Conservation (phyloP, 352 stramenopile genomes). For the Pseudoperonospora humuli region DNA sequence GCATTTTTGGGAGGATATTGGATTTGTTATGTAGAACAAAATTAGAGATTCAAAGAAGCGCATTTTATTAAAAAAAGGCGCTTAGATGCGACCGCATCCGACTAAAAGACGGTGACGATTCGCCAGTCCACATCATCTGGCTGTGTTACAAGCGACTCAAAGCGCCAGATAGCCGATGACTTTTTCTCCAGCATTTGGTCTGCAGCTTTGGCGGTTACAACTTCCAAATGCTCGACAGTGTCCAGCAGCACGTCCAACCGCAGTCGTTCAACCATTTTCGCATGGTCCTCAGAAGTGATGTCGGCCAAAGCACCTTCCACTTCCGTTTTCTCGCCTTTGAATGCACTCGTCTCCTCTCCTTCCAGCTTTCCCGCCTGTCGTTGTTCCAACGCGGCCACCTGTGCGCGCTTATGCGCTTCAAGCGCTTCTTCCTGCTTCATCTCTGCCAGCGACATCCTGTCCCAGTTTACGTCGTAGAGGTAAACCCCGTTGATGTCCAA, state of each 20-base stretch:
- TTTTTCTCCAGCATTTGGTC: slow-evolving; percentile 30
- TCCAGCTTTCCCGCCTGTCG: slow-evolving; percentile 10
- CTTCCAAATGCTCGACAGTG: slow-evolving; percentile 33
- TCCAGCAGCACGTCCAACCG: slow-evolving; percentile 33
- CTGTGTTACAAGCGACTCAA: slow-evolving; percentile 43
- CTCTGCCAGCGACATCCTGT: slow-evolving; percentile 36
- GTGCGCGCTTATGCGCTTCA: slow-evolving; percentile 26
- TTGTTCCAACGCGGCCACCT: slow-evolving; percentile 28
- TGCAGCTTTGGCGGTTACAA: slow-evolving; percentile 18
- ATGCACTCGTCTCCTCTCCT: not conserved
- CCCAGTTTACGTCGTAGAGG: slow-evolving; percentile 37
- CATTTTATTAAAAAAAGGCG: not conserved
- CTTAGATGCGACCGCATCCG: not conserved
- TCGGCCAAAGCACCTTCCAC: slow-evolving; percentile 7
- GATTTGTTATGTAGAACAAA: not conserved
- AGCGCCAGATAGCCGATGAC: slow-evolving; percentile 25
- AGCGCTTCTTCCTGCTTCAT: slow-evolving; percentile 36
- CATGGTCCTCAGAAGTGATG: slow-evolving; percentile 14
- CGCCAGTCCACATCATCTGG: slow-evolving; percentile 47
- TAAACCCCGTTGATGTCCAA: slow-evolving; percentile 47
- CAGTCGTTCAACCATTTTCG: slow-evolving; percentile 32
- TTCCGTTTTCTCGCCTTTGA: slow-evolving; percentile 2
- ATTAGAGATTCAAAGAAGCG: not conserved
- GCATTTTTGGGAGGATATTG: not conserved
- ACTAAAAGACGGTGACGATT: slow-evolving; percentile 34